phyloP scores from a whole-genome alignment of 2,329 filamentous ascomycete species.

The Fusarium sp. region DNA sequence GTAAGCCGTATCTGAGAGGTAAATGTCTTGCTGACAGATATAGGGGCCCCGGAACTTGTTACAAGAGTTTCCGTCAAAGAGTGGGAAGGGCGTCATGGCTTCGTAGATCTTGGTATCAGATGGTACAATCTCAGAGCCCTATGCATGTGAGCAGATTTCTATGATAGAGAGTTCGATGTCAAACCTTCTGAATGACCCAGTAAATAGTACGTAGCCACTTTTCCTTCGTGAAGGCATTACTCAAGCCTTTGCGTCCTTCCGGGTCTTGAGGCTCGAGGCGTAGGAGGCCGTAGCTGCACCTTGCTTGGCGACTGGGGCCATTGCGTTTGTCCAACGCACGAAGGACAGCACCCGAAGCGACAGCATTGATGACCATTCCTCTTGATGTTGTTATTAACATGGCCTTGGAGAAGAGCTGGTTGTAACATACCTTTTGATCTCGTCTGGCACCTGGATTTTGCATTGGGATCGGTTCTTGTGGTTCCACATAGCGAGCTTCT shows the following conservation, averaged over 20 bases:
- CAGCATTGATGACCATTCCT: background rate
- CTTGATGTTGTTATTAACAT: background rate
- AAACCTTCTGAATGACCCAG: background rate
- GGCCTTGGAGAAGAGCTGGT: rapidly evolving
- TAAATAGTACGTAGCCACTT: background rate
- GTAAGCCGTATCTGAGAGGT: background rate
- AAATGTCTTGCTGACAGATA: background rate
- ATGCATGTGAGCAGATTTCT: background rate
- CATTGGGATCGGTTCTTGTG: background rate
- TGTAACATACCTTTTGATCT: background rate
- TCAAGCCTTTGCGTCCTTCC: background rate
- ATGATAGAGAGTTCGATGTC: background rate
- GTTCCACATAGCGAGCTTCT: background rate
- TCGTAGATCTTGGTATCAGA: background rate
- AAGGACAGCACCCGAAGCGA: background rate
- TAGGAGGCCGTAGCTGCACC: background rate
- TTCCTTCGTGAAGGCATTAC: background rate
- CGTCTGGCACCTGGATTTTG: background rate
- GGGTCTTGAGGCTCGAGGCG: background rate
- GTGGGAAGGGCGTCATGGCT: background rate
- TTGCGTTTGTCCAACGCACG: conserved; percentile 8
- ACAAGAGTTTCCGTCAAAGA: background rate
- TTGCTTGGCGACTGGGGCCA: background rate
- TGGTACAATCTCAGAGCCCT: background rate
- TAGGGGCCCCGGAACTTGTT: background rate